Evolutionary conservation across 345 rosid species (phyloP).

Genomic region (Corchorus olitorius): DNA sequence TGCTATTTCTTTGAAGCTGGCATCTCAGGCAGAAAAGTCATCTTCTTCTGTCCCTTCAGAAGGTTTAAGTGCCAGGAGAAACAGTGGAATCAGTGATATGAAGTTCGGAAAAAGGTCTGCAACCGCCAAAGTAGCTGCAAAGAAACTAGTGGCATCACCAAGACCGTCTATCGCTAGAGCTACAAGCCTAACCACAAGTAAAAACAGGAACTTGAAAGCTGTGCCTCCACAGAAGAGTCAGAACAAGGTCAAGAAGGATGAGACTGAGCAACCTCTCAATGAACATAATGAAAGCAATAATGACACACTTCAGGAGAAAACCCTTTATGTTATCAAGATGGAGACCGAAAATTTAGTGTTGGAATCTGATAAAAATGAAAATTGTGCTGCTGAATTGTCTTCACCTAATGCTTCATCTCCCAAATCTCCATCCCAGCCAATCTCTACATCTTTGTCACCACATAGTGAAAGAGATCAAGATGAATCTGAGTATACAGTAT

Average conservation of each 20-base stretch:
- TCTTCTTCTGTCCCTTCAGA: conserved; percentile 33
- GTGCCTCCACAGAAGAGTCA: conserved; percentile 37
- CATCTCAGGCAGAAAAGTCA: conserved; percentile 35
- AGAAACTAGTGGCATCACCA: conserved; percentile 29
- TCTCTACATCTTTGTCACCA: conserved; percentile 31
- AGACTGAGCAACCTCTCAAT: conserved; percentile 28
- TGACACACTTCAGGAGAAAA: conserved; percentile 57
- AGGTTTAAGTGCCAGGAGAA: conserved; percentile 31
- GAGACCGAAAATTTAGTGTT: conserved; percentile 44
- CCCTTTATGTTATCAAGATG: conserved; percentile 64
- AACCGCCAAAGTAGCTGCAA: conserved; percentile 31
- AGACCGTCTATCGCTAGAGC: conserved; percentile 32
- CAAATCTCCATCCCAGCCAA: conserved; percentile 23
- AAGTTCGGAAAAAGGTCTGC: conserved; percentile 32
- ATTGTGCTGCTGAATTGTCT: conserved; percentile 37
- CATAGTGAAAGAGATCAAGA: conserved; percentile 43
- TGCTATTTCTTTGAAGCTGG: conserved; percentile 39
- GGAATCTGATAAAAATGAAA: conserved; percentile 48
- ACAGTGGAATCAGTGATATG: conserved; percentile 33
- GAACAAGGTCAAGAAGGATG: conserved; percentile 32
- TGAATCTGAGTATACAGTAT: conserved; percentile 34
- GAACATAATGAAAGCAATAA: conserved; percentile 22
- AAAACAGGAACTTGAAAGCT: conserved; percentile 35
- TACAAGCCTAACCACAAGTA: conserved; percentile 40
- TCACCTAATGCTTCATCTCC: conserved; percentile 26